Percentiles rank a stretch among this genome's conserved stretches.
Evolutionary conservation across 225 moss, liverwort and hornwort genomes (phyloP).

Genomic region (Pleurozium schreberi): DNA sequence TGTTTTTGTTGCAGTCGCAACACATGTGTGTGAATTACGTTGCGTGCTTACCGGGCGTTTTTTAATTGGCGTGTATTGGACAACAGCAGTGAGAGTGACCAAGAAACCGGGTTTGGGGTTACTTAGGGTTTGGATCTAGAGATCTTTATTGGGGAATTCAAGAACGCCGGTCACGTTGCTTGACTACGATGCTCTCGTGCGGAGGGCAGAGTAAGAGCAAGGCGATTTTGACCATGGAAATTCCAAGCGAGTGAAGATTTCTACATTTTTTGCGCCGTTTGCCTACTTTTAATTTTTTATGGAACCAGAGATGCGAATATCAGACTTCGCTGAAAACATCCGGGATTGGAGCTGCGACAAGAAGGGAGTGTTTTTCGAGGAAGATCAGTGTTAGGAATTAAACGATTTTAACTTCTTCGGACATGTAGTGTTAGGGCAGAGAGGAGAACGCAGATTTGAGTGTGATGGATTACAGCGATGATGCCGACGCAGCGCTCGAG

Average conservation of each 20-base stretch:
- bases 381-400: background rate
- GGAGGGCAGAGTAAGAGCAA: background rate
- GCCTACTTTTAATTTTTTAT: background rate
- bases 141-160: background rate
- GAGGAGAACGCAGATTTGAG: background rate
- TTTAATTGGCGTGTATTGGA: background rate
- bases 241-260: background rate
- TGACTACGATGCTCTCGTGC: background rate
- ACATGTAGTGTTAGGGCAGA: background rate
- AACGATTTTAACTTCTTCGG: background rate
- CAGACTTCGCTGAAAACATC: background rate
- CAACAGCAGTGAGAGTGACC: background rate
- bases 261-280: background rate
- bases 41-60: background rate
- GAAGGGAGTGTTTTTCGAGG: background rate
- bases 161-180: background rate
- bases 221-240: background rate
- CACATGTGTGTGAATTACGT: slow-evolving; percentile 1
- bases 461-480: slow-evolving; percentile 44
- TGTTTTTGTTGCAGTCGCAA: background rate
- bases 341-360: background rate
- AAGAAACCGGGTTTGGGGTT: background rate
- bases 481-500: slow-evolving; percentile 57
- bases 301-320: background rate
- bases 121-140: background rate